Evolutionary conservation across 164 flowering plant genomes (phyloP), one percentile per base, ranked within the genome.

Genomic region (Macadamia tetraphylla): DNA sequence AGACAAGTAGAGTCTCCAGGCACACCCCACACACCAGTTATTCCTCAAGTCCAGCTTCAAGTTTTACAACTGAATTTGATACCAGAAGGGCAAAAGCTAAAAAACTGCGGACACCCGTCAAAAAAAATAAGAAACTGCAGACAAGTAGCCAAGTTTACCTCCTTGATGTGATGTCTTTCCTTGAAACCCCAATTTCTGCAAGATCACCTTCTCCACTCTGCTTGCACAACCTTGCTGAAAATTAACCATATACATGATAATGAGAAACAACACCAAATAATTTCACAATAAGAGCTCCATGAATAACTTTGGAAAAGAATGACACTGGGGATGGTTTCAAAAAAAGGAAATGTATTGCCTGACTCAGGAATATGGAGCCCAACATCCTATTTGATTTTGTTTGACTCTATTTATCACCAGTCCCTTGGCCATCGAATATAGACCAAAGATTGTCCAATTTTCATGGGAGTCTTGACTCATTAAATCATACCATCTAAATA

Each of bases 191-290:
- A 40, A 29, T 60, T 63, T 48, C 40, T 1, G 3, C 15, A 51
- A 29, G 67, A 55, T 87, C 79, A 89, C 82, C 95, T 86, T 73
- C 78, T 83, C 90, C 95, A 87, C 67, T 80, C 95, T 40, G 76
- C 81, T 65, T 82, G 91, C 29, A 68, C 62, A 30, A 73, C 82
- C 73, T 81, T 87, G 74, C 90, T 87, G 85, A 65, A 77, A 72
- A 15, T 46, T 35, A 65, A 62, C 29, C 56, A 51, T 29, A 68
- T 14, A 9, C 10, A 49, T 59, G 35, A 51, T 32, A 30, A 14
- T 1, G 9, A 30, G 57, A 18, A 29, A 10, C 53, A 49, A 3
- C 53, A 49, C 11, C 53, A 8, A 10, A 10, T 4, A 49, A 35
- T 23, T 23, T 23, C 23, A 23, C 23, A 23, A 23, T 23, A 23